phyloP scores from a whole-genome alignment of 1,284 basidiomycete genomes.

The Marasmius fiardii region DNA sequence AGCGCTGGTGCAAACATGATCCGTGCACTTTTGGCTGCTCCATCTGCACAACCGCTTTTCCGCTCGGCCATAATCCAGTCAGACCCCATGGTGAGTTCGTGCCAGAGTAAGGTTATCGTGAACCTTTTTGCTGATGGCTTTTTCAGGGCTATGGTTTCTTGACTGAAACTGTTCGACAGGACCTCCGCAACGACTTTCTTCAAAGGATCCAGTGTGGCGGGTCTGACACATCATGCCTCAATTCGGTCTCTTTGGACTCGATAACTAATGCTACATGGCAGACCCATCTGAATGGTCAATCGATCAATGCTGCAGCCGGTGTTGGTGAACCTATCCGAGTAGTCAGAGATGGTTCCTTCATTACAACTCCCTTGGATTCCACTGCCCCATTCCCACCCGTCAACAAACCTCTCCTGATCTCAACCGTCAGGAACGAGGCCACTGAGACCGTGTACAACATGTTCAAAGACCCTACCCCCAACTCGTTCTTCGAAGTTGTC shows the following conservation, averaged over 20 bases:
- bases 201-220: constrained; percentile 42
- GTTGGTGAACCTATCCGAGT: constrained; percentile 57
- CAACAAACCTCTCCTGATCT: constrained; percentile 65
- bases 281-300: constrained; percentile 37
- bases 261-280: constrained; percentile 49
- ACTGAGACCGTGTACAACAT: constrained; percentile 52
- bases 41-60: constrained; percentile 66
- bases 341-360: constrained; percentile 55
- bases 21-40: constrained; percentile 66
- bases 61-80: constrained; percentile 77
- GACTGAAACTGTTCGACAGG: constrained; percentile 46
- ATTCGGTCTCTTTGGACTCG: constrained; percentile 41
- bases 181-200: constrained; percentile 55
- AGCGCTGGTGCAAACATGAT: constrained; percentile 84
- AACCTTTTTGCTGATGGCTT: background rate
- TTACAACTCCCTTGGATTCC: constrained; percentile 57
- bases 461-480: constrained; percentile 37
- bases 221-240: constrained; percentile 48
- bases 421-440: constrained; percentile 70
- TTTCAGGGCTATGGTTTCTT: constrained; percentile 72
- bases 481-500: constrained; percentile 35
- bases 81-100: constrained; percentile 70
- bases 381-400: constrained; percentile 51
- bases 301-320: constrained; percentile 51
- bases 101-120: background rate